Evolutionary conservation across 495 filamentous ascomycete genomes (phyloP).

Genomic region (Podospora fimiseda): DNA sequence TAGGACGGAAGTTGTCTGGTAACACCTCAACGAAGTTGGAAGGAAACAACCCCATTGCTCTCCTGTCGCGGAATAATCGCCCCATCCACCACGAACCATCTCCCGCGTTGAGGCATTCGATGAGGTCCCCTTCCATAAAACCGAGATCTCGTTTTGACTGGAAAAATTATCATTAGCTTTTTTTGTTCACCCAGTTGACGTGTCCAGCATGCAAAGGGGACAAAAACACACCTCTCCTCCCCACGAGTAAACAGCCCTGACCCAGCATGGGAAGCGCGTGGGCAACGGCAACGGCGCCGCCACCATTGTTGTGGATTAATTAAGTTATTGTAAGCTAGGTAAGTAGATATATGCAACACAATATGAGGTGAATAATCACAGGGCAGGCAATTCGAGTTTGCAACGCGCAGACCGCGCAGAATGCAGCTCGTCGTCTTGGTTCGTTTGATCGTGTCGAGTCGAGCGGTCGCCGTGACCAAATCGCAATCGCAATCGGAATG

Average conservation of each 20-base stretch:
- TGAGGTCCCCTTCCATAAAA: slow-evolving; percentile 94
- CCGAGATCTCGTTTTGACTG: slow-evolving; percentile 86
- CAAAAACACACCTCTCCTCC: slow-evolving; percentile 82
- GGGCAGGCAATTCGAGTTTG: no score
- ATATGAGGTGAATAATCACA: not conserved
- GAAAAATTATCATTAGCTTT: no score
- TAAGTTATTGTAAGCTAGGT: no score
- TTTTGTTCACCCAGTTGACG: no score
- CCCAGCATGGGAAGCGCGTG: slow-evolving; percentile 90
- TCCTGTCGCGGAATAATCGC: slow-evolving; percentile 73
- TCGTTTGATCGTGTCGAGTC: no score
- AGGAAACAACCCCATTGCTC: slow-evolving; percentile 85
- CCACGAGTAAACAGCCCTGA: slow-evolving; percentile 91
- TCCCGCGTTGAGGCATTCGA: slow-evolving; percentile 95
- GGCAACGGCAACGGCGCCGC: slow-evolving; percentile 62
- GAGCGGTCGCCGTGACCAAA: not conserved
- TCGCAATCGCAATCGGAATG: not conserved
- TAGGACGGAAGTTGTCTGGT: slow-evolving; percentile 73
- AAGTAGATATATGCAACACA: not conserved
- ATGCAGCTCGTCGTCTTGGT: no score
- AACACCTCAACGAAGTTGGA: slow-evolving; percentile 95
- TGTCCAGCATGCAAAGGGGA: no score
- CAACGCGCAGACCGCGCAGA: no score
- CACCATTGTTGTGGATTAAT: slow-evolving; percentile 31
- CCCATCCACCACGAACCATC: slow-evolving; percentile 99